Evolutionary conservation across 164 flowering plant species (phyloP).

Genomic region (Tinospora cordifolia): DNA sequence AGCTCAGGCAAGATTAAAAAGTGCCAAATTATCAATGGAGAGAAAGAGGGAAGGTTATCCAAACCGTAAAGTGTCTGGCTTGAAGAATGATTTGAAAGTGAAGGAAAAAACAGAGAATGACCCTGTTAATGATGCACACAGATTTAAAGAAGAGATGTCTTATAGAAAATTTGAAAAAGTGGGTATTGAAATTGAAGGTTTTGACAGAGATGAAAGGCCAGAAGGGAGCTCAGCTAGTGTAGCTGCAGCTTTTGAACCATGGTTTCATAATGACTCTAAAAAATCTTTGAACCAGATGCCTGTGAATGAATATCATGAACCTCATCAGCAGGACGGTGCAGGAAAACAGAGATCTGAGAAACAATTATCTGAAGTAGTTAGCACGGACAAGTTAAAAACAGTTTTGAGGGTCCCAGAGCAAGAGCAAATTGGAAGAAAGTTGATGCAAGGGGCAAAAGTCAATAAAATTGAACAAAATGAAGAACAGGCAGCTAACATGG

Average conservation of each 20-base stretch:
- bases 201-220: slow-evolving; percentile 24
- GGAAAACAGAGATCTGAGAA: slow-evolving; percentile 62
- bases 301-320: slow-evolving; percentile 23
- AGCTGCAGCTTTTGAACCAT: slow-evolving; percentile 22
- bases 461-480: slow-evolving; percentile 13
- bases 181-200: slow-evolving; percentile 15
- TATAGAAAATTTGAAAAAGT: slow-evolving; percentile 19
- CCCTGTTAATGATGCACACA: slow-evolving; percentile 16
- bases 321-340: slow-evolving; percentile 24
- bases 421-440: slow-evolving; percentile 15
- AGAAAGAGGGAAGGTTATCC: slow-evolving; percentile 39
- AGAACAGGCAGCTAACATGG: slow-evolving; percentile 8
- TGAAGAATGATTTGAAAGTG: slow-evolving; percentile 23
- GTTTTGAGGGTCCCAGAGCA: slow-evolving; percentile 12
- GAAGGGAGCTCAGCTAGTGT: slow-evolving; percentile 13
- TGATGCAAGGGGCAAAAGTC: slow-evolving; percentile 8
- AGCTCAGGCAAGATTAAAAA: slow-evolving; percentile 53
- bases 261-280: slow-evolving; percentile 12
- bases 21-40: slow-evolving; percentile 49
- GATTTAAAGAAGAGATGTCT: slow-evolving; percentile 20
- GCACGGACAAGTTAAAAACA: slow-evolving; percentile 21
- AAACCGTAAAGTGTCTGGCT: slow-evolving; percentile 20
- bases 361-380: slow-evolving; percentile 51
- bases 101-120: slow-evolving; percentile 22
- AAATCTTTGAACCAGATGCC: slow-evolving; percentile 19